Evolutionary conservation across 257 asterid species (phyloP).

Genomic region (Nicotiana benthamiana): DNA sequence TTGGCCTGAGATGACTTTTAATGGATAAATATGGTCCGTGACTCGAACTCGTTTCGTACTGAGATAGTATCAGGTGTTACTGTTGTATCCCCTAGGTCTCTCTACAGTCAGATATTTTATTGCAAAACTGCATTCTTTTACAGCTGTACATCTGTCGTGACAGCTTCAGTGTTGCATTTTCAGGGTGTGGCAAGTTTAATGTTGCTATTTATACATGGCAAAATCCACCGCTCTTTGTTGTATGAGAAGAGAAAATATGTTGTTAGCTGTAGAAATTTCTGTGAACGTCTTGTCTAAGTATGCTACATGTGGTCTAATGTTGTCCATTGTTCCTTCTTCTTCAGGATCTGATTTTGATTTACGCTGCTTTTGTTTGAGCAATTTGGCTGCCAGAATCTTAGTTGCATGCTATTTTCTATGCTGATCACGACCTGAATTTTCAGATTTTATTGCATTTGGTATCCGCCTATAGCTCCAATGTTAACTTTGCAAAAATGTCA

Average conservation of each 20-base stretch:
- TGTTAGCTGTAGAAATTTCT: background rate
- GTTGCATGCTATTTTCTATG: background rate
- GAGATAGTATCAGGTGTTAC: too few relatives aligned
- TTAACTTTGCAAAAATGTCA: background rate
- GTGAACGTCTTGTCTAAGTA: background rate
- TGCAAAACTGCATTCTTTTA: background rate
- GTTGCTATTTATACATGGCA: background rate
- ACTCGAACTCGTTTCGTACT: too few relatives aligned
- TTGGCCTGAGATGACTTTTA: too few relatives aligned
- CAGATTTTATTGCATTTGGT: background rate
- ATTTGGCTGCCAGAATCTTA: background rate
- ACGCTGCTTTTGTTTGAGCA: background rate
- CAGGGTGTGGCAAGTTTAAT: background rate
- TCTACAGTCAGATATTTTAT: background rate
- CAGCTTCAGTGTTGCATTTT: background rate
- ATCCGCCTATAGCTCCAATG: background rate
- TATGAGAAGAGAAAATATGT: background rate
- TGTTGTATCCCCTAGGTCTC: background rate
- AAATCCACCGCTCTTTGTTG: background rate
- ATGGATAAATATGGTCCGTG: too few relatives aligned
- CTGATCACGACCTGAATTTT: background rate
- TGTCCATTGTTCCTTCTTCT: background rate
- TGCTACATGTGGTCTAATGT: background rate
- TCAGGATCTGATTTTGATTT: background rate
- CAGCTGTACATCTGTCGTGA: background rate